Evolutionary conservation across 108 stramenopile species (phyloP).

Genomic region (Nitzschia sp.): DNA sequence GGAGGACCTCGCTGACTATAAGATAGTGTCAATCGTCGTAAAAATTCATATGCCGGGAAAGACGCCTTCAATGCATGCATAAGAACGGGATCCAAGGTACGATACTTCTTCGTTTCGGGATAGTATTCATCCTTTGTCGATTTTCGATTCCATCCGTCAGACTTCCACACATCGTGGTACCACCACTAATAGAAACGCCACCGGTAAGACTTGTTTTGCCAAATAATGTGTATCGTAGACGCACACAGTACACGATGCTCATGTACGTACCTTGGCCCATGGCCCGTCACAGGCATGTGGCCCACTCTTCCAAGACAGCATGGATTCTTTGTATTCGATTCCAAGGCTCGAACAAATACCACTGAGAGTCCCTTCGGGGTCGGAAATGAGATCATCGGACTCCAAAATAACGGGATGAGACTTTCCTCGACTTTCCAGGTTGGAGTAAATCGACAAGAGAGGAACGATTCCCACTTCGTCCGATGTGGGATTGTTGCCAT

Average conservation of each 20-base stretch:
- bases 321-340: conserved; percentile 67
- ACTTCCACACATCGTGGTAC: conserved; percentile 81
- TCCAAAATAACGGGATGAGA: conserved; percentile 60
- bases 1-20: conserved; percentile 63
- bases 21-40: conserved; percentile 45
- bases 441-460: conserved; percentile 73
- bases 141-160: conserved; percentile 62
- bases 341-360: conserved; percentile 53
- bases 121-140: conserved; percentile 20
- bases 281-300: conserved; percentile 81
- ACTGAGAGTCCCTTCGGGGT: conserved; percentile 56
- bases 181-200: conserved; percentile 55
- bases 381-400: conserved; percentile 75
- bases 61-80: conserved; percentile 64
- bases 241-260: conserved; percentile 22
- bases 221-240: too few species aligned
- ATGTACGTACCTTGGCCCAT: conserved; percentile 53
- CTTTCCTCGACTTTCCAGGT: conserved; percentile 31
- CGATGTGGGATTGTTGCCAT: conserved; percentile 62
- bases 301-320: conserved; percentile 72
- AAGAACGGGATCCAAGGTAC: conserved; percentile 61
- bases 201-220: too few species aligned
- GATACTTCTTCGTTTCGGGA: conserved; percentile 41
- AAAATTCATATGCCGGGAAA: conserved; percentile 69
- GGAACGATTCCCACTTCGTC: conserved; percentile 85